Percentiles rank a stretch among this genome's conserved stretches.
Evolutionary conservation across 1,284 basidiomycete genomes (phyloP).

Genomic region (Trichosporon sp.): DNA sequence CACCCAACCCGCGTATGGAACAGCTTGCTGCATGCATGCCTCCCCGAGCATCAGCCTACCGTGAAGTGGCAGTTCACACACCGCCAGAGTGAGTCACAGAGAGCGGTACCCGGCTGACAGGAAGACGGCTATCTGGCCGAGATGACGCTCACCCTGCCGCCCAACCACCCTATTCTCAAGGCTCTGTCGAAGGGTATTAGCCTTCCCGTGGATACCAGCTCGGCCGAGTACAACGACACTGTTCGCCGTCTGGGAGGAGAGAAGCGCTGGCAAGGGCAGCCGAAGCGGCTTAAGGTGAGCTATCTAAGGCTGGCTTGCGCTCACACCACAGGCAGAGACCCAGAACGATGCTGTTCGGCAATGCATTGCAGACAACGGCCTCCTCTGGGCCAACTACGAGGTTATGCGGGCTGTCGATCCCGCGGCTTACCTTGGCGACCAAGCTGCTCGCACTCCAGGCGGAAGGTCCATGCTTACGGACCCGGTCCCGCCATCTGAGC

Average conservation of each 20-base stretch:
- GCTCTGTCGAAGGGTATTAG: conserved; percentile 14
- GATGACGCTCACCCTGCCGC: conserved; percentile 33
- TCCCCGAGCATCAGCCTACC: conserved; percentile 28
- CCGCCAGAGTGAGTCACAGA: background rate
- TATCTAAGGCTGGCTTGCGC: background rate
- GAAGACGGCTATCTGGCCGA: conserved; percentile 18
- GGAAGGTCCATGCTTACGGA: background rate
- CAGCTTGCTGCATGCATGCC: conserved; percentile 29
- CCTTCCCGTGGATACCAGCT: conserved; percentile 25
- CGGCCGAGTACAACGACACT: conserved; percentile 25
- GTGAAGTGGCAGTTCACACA: conserved; percentile 35
- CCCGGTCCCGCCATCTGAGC: background rate
- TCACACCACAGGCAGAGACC: conserved; percentile 29
- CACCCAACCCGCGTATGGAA: conserved; percentile 43
- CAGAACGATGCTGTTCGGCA: conserved; percentile 28
- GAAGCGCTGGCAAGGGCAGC: conserved; percentile 27
- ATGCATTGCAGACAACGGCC: conserved; percentile 27
- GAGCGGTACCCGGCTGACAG: background rate
- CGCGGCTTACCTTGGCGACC: conserved; percentile 5
- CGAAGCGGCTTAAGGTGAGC: conserved; percentile 30
- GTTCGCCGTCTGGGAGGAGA: conserved; percentile 27
- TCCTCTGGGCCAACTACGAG: conserved; percentile 28
- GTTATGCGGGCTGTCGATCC: conserved; percentile 13
- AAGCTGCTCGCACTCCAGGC: background rate
- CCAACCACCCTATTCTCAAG: conserved; percentile 28